Evolutionary conservation across 2,329 filamentous ascomycete genomes (phyloP), one percentile per base, ranked within the genome.

Genomic region (Colletotrichum destructivum): DNA sequence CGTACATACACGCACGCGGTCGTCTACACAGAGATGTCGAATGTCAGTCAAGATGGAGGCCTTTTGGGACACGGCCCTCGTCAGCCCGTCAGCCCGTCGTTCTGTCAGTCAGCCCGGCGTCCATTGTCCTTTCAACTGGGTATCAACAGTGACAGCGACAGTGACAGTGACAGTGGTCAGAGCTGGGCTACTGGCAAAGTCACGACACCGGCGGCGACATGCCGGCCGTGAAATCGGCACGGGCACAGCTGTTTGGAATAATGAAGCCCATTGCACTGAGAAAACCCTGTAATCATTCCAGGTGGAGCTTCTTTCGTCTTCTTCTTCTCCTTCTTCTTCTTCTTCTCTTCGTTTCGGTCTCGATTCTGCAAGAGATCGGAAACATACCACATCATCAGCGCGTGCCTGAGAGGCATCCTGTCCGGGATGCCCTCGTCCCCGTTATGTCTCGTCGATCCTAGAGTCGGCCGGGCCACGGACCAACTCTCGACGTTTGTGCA

Each of bases 391-490:
- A 31, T 31, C 21, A 46, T 46, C 46, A 49, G 23, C n/a, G 40
- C 40, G 44, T 62, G 31, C 60, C 23, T 52, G 42, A 35, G 23
- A 18, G 21, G 18, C 21, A 15, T 31, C 6, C 23, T 35, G 7
- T 4, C 18, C 31, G 18, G 52, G 26, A 38, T 38, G 16, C 5
- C 44, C 35, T 49, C 13, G 35, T 31, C 46, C 5, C 54, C 38
- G 46, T 35, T 18, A 54, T n/a, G 38, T 38, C 31, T 47, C 18
- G 42, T 44, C 62, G 44, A 12, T 55, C 51, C 26, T 16, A 47
- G 63, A 66, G 55, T 61, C 62, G 31, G 9, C 38, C 54, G 3
- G 31, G 49, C 38, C 69, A 64, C 65, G 54, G 69, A 60, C 65
- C 69, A 64, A 55, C 69, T 21, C 46, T 69, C 56, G 42, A 47